Evolutionary conservation across 495 filamentous ascomycete genomes (phyloP).

Genomic region (Rostrohypoxylon terebratum): DNA sequence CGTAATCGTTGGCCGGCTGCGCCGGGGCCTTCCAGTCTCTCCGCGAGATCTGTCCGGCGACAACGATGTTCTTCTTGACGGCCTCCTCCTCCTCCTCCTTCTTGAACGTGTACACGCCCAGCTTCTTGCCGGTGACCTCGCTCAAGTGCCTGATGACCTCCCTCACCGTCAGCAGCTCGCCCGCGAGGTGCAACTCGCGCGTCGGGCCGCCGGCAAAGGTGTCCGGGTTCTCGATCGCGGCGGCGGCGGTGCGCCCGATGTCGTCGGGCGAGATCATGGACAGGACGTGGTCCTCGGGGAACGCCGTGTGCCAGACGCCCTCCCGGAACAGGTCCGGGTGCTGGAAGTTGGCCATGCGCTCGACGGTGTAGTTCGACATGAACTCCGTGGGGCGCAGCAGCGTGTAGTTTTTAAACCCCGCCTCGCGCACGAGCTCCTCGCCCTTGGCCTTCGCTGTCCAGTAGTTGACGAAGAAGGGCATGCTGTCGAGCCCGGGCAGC

Average conservation of each 20-base stretch:
- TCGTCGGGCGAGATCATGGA: constrained; percentile 67
- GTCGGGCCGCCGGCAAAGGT: constrained; percentile 42
- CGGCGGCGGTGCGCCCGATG: constrained; percentile 71
- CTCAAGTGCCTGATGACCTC: constrained; percentile 1
- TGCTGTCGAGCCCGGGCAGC: constrained; percentile 4
- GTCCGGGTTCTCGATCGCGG: constrained; percentile 60
- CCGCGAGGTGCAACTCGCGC: not conserved
- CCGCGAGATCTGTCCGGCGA: constrained; percentile 23
- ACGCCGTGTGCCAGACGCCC: constrained; percentile 57
- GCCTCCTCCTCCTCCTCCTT: constrained; percentile 14
- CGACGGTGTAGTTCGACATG: constrained; percentile 65
- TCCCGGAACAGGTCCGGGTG: not conserved
- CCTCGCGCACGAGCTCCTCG: constrained; percentile 52
- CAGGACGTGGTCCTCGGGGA: constrained; percentile 58
- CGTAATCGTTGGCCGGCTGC: constrained; percentile 35
- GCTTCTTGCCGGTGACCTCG: constrained; percentile 26
- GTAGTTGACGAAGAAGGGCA: constrained; percentile 16
- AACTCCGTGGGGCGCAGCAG: constrained; percentile 72
- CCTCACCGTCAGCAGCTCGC: not conserved
- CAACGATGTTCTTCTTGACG: constrained; percentile 1
- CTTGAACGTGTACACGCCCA: constrained; percentile 17
- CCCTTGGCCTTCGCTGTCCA: constrained; percentile 33
- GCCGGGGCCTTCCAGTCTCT: not conserved
- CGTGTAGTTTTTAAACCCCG: constrained; percentile 59
- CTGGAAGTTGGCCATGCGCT: not conserved